Conservation (phyloP, 148 eudicot genomes). For the Vaccinium myrtillus region DNA sequence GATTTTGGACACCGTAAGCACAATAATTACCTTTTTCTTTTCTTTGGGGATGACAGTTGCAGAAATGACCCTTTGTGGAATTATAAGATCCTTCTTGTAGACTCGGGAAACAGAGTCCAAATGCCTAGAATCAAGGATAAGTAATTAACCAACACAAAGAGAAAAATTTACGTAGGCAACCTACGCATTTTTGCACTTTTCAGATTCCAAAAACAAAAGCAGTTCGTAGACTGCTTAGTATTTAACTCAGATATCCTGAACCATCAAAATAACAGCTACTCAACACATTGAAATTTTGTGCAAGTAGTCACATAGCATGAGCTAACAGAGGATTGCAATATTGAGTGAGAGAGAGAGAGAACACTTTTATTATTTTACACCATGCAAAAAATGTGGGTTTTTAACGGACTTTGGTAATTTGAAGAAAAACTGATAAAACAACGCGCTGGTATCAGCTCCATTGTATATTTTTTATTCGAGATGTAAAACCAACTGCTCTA, state of each 20-base stretch:
- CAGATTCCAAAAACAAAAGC: background rate
- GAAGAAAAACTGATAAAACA: background rate
- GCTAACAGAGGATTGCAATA: background rate
- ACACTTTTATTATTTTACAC: background rate
- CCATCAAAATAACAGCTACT: background rate
- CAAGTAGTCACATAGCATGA: background rate
- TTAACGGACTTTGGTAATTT: background rate
- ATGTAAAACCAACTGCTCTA: background rate
- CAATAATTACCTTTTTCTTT: slow-evolving; percentile 76
- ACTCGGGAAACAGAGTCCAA: slow-evolving; percentile 60
- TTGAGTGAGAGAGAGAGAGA: background rate
- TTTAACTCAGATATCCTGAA: background rate
- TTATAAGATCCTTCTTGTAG: slow-evolving; percentile 44
- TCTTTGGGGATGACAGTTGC: slow-evolving; percentile 53
- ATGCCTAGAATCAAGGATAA: slow-evolving; percentile 35
- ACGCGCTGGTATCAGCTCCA: background rate
- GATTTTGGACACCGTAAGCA: background rate
- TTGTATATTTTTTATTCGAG: background rate
- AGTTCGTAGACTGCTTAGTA: background rate
- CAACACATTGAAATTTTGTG: background rate
- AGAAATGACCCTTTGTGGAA: slow-evolving; percentile 40
- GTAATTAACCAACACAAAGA: background rate
- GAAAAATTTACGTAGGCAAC: background rate
- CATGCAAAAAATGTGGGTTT: background rate
- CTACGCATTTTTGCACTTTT: background rate